Percentiles rank a stretch among this genome's conserved stretches.
phyloP scores from a whole-genome alignment of 1,284 basidiomycete species.

The Cutaneotrichosporon mucoides region DNA sequence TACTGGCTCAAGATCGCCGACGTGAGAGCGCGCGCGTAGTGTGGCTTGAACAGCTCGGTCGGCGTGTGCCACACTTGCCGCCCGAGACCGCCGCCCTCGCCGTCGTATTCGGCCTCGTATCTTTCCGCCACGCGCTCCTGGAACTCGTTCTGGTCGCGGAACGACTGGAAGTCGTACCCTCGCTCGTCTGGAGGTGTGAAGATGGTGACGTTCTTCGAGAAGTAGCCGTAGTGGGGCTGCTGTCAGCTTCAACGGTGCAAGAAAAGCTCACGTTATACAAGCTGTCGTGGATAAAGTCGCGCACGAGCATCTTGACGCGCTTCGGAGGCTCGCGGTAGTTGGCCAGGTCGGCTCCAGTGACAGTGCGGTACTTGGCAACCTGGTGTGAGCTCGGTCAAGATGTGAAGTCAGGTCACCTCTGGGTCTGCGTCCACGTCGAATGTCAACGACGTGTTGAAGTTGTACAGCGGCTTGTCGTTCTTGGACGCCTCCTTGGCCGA shows the following conservation, averaged over 20 bases:
- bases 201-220: slow-evolving; percentile 84
- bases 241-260: neutral
- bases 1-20: slow-evolving; percentile 86
- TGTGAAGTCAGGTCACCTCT: slow-evolving; percentile 27
- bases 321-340: slow-evolving; percentile 63
- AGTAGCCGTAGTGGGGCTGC: slow-evolving; percentile 89
- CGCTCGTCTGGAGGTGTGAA: slow-evolving; percentile 60
- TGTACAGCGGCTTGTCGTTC: slow-evolving; percentile 29
- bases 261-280: slow-evolving; percentile 67
- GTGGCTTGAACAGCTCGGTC: slow-evolving; percentile 97
- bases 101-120: slow-evolving; percentile 55
- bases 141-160: slow-evolving; percentile 71
- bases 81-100: slow-evolving; percentile 62
- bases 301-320: slow-evolving; percentile 84
- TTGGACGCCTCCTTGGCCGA: neutral
- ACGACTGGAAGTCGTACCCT: slow-evolving; percentile 64
- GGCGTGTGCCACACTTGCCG: slow-evolving; percentile 98
- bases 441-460: slow-evolving; percentile 46
- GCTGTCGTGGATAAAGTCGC: slow-evolving; percentile 96
- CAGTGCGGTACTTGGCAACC: slow-evolving; percentile 54
- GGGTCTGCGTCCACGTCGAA: slow-evolving; percentile 41
- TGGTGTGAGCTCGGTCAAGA: slow-evolving; percentile 3
- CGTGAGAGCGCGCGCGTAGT: slow-evolving; percentile 87
- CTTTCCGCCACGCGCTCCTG: slow-evolving; percentile 71
- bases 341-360: slow-evolving; percentile 71